Base-by-base conservation (phyloP, 108 stramenopile genomes). In the Pseudonitzschia multiseries region DNA sequence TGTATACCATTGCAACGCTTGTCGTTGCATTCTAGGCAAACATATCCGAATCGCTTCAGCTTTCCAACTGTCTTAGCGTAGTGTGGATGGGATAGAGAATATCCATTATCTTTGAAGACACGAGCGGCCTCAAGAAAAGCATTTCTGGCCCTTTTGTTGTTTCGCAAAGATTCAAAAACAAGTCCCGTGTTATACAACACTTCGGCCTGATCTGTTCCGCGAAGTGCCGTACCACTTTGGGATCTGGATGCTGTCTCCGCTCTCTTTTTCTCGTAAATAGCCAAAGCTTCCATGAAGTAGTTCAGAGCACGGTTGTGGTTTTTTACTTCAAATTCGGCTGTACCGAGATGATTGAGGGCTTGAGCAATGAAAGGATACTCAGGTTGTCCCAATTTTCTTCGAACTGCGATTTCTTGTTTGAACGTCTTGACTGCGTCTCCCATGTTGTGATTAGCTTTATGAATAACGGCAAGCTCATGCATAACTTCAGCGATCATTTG, bases 401-500 rank as follows among this genome's bases (percentile, higher is more conserved):
- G 69, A n/a, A 87, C 78, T 2, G 80, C 74, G 18, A 87, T 60
- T 62, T 84, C 86, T 70, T 87, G 83, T 66, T 82, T 82, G 70
- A 87, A 80, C 4, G 78, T 81, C 72, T 81, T 79, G 53, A 81
- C 69, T 17, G 86, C 81, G 27, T 84, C 83, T 4, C 54, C 53
- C 18, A 75, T 36, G 48, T 82, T 69, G 53, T 71, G 50, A 26
- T 74, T 80, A 12, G 72, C 73, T 54, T 78, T 77, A 65, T 80
- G 70, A 24, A 84, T 77, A 9, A 87, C 69, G 26, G 79, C 86
- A 64, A 87, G 81, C 65, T 87, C 83, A 57, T 84, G 86, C 83
- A 87, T 82, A 17, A 84, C 78, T 52, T 87, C 83, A 8, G 86
- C 86, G 70, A 87, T 87, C 83, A 77, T 80, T 36, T 76, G 81